Percentiles rank a stretch among this genome's conserved stretches.
Evolutionary conservation across 768 basidiomycete genomes (phyloP).

Genomic region (Leucocoprinus leucothites): DNA sequence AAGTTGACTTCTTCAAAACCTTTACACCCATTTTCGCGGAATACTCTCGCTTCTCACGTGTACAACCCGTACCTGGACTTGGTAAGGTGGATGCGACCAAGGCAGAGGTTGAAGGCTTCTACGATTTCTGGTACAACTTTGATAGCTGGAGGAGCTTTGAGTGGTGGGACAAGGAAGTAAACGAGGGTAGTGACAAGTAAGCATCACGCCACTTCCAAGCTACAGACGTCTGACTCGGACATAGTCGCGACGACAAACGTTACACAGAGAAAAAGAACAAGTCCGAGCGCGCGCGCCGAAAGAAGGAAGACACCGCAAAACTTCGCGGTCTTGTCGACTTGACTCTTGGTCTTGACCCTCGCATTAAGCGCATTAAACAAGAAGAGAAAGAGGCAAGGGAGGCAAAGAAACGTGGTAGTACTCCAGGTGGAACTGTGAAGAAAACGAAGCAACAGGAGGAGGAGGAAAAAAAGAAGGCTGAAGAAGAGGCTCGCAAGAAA

Average conservation of each 20-base stretch:
- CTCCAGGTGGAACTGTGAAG: constrained; percentile 53
- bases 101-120: constrained; percentile 85
- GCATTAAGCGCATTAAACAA: constrained; percentile 96
- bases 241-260: constrained; percentile 95
- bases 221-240: too few species aligned
- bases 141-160: constrained; percentile 98
- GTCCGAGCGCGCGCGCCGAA: constrained; percentile 89
- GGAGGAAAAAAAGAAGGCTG: constrained; percentile 68
- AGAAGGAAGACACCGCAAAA: constrained; percentile 96
- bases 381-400: constrained; percentile 94
- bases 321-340: constrained; percentile 85
- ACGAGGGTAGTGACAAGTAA: constrained; percentile 94
- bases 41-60: constrained; percentile 90
- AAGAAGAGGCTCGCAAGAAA: too few species aligned
- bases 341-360: constrained; percentile 80
- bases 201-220: constrained; percentile 24
- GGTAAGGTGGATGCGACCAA: constrained; percentile 72
- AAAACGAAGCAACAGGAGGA: constrained; percentile 73
- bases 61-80: constrained; percentile 78
- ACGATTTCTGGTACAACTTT: constrained; percentile 99
- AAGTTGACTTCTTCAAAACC: constrained; percentile 65
- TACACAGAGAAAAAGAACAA: constrained; percentile 99
- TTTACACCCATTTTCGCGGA: constrained; percentile 85
- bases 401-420: constrained; percentile 69
- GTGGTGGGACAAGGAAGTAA: constrained; percentile 97